Percentiles rank a stretch among this genome's conserved stretches.
These are phyloP conservation scores for Apiotrichum mycotoxinovorans DNA, from an alignment of 1,284 basidiomycete species.

Conservation along the genomic window DNA sequence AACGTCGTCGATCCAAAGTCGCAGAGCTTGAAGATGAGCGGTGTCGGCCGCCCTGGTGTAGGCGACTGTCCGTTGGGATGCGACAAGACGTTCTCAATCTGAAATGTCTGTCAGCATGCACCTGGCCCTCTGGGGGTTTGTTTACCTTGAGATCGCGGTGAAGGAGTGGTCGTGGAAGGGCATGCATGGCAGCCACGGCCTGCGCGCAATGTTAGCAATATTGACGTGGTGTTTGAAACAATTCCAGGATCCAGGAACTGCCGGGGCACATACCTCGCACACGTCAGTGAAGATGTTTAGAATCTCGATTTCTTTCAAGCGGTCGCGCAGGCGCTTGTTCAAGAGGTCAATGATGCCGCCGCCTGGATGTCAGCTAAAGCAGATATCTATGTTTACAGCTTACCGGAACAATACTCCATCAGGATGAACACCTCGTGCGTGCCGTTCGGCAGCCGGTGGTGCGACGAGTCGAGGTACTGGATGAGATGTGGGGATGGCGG, in stretches of 20 bases:
- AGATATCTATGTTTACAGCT: slow-evolving; percentile 25
- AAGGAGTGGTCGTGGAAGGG: slow-evolving; percentile 74
- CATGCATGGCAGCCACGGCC: slow-evolving; percentile 92
- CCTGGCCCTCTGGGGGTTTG: neutral
- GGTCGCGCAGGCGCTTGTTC: slow-evolving; percentile 89
- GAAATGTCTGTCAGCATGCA: slow-evolving; percentile 1
- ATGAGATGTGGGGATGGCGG: slow-evolving; percentile 38
- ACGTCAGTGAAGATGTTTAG: slow-evolving; percentile 96
- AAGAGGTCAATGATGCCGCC: slow-evolving; percentile 99
- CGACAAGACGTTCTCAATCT: slow-evolving; percentile 90
- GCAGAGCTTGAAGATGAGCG: slow-evolving; percentile 82
- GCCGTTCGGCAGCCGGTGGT: slow-evolving; percentile 74
- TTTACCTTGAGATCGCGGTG: slow-evolving; percentile 88
- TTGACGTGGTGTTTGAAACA: too few species aligned
- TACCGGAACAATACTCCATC: slow-evolving; percentile 91
- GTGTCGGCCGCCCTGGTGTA: slow-evolving; percentile 55
- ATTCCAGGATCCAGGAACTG: neutral
- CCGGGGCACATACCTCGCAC: slow-evolving; percentile 58
- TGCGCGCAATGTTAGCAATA: slow-evolving; percentile 19
- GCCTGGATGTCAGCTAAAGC: slow-evolving; percentile 53
- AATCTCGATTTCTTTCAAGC: slow-evolving; percentile 91
- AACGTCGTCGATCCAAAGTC: slow-evolving; percentile 94
- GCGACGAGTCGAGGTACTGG: slow-evolving; percentile 59
- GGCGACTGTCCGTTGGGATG: slow-evolving; percentile 42
- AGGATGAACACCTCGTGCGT: slow-evolving; percentile 95